Evolutionary conservation across 352 stramenopile genomes (phyloP), one percentile per base, ranked within the genome.

Genomic region (Phytophthora citrophthora): DNA sequence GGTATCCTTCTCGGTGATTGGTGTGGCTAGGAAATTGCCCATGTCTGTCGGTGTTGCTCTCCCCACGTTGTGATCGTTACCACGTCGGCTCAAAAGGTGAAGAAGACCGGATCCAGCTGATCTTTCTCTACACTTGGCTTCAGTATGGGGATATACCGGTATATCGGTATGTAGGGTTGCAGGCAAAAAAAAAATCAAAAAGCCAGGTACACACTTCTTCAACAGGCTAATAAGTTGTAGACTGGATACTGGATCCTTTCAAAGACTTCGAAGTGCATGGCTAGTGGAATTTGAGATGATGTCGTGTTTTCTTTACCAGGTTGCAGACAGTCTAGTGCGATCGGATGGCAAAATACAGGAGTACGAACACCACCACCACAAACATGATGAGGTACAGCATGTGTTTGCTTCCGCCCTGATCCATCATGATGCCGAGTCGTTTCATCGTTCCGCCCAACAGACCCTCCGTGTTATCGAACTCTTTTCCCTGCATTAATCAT

Each of bases 351-450:
- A 86, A 91, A 70, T 94, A 95, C 29, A 95, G 76, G 58, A 95
- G 76, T 54, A 94, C 74, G 50, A 95, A 94, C 41, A 95, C 86
- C 47, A 95, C 59, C 13, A 95, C 82, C 26, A 95, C 88, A 51
- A 95, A 95, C 54, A 59, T 76, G 41, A 94, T 81, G 61, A 95
- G 74, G 55, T 94, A 93, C 56, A 93, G 81, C 88, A 96, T 96
- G 76, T 96, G 88, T 70, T 91, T 94, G 75, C 85, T 91, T 38
- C 88, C 85, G 44, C 88, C 88, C 29, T 93, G 85, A 32, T 94
- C 84, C 84, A 96, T 93, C 88, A 96, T 96, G 62, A 79, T 72
- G 23, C 83, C 81, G 27, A 96, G 72, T 0, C 83, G 83, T 70
- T 93, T 93, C 81, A 96, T 91, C n/a, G 86, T 96, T 23, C 86